A percentile compares a stretch with the other conserved stretches of the same genome.
phyloP scores from a whole-genome alignment of 768 basidiomycete species.

The Glaciozyma antarctica region DNA sequence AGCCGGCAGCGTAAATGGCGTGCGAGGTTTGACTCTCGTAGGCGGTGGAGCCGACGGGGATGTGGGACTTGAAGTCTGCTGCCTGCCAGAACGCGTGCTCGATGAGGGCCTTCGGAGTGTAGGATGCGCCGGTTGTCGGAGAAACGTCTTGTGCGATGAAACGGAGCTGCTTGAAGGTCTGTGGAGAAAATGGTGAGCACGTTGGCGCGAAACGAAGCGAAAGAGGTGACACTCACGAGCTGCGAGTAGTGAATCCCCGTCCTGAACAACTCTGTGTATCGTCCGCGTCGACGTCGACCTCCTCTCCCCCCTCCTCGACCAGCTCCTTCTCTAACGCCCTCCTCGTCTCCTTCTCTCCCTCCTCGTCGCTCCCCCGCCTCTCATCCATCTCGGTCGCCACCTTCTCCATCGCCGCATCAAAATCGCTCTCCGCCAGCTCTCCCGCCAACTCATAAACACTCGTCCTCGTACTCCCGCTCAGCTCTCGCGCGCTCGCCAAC shows the following conservation, averaged over 20 bases:
- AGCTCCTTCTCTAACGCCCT: neutral
- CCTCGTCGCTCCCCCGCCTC: neutral
- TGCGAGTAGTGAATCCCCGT: conserved; percentile 75
- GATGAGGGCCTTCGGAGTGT: conserved; percentile 56
- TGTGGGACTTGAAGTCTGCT: conserved; percentile 37
- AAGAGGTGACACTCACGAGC: conserved; percentile 43
- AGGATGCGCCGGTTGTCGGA: conserved; percentile 57
- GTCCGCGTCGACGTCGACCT: conserved; percentile 55
- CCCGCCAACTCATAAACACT: neutral
- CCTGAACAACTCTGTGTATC: conserved; percentile 63
- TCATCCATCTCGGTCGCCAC: neutral
- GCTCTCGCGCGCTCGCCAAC: neutral
- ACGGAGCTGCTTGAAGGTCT: conserved; percentile 74
- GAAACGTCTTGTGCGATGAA: conserved; percentile 65
- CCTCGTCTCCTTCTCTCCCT: neutral
- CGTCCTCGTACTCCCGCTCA: neutral
- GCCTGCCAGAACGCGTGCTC: conserved; percentile 68
- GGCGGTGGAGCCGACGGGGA: conserved; percentile 23
- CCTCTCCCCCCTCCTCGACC: conserved; percentile 5
- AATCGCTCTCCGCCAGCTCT: neutral
- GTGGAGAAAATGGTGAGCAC: neutral
- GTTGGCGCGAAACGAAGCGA: neutral
- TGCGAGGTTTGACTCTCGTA: neutral
- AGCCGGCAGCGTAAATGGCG: neutral
- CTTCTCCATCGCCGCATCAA: neutral